Evolutionary conservation across 2,329 filamentous ascomycete genomes (phyloP), one percentile per base, ranked within the genome.

Genomic region (Penicillium concentricum): DNA sequence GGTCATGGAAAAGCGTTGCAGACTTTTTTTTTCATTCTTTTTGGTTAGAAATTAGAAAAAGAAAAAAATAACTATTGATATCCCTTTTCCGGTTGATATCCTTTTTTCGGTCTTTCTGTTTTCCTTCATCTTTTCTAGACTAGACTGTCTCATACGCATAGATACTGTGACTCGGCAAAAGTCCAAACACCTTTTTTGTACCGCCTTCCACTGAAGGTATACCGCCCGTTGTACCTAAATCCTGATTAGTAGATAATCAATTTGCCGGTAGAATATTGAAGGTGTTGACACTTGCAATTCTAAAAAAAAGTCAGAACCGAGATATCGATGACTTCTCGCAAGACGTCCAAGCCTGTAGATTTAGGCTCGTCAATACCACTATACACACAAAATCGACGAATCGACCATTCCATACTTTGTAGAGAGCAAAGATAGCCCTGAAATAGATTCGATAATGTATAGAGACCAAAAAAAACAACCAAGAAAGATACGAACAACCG

Each of bases 391-490:
- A 8, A 22, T 15, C 18, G 5, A 24, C 15, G 15, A 35, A 46
- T 7, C 9, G 4, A 3, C n/a, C 2, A 20, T 8, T 28, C 26
- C 12, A 32, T 22, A 6, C 4, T 32, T 30, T 22, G 5, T 16
- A 22, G 13, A 44, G 26, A 32, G 18, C 44, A n/a, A 4, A 22
- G 13, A 16, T n/a, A 43, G 20, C 37, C 37, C 9, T 34, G 13
- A 7, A 52, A 52, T 20, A 20, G 12, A 28, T 52, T 46, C 41
- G 20, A 42, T 41, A 46, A 34, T 62, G 53, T 57, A 56, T 62
- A 55, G 30, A 54, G 54, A 42, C 45, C 44, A 56, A 61, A 52
- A 52, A 50, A 48, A 51, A 30, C 42, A 52, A 60, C 51, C 59
- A 51, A 57, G n/a, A 45, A 60, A 58, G 13, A 32, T 45, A 45